Evolutionary conservation across 192 early-diverging fungal genomes (phyloP).

Genomic region (Coemansia aciculifera): DNA sequence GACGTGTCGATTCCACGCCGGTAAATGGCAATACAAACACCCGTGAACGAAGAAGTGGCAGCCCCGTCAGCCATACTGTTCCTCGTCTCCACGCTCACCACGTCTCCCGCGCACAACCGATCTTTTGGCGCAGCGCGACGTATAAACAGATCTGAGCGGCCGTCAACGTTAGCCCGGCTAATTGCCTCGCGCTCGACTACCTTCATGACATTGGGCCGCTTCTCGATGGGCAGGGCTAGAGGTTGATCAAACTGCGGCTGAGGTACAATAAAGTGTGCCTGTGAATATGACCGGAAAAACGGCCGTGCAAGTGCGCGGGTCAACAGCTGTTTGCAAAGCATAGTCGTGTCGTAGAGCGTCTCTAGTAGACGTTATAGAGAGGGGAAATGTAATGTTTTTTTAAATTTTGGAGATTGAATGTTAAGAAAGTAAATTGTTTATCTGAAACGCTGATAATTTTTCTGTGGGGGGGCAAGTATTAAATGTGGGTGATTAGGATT

Average conservation of each 20-base stretch:
- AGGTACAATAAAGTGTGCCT: constrained; percentile 40
- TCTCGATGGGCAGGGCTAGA: constrained; percentile 32
- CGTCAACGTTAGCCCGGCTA: constrained; percentile 58
- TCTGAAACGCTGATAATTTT: not conserved
- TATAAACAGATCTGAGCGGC: constrained; percentile 63
- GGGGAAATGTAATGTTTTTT: not conserved
- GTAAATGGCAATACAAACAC: constrained; percentile 72
- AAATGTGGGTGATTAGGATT: not conserved
- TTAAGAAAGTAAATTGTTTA: not conserved
- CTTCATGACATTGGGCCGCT: constrained; percentile 65
- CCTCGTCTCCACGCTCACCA: constrained; percentile 68
- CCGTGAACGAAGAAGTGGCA: constrained; percentile 64
- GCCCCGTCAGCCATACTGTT: constrained; percentile 58
- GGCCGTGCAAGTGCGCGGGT: not conserved
- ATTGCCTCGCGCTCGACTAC: constrained; percentile 64
- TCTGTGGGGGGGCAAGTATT: not conserved
- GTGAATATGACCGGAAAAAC: not conserved
- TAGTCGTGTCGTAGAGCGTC: not conserved
- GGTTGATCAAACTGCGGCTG: constrained; percentile 54
- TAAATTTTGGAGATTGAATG: not conserved
- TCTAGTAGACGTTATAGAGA: not conserved
- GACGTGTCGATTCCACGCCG: constrained; percentile 72
- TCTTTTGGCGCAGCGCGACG: constrained; percentile 60
- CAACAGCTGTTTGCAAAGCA: constrained; percentile 1
- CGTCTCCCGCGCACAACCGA: constrained; percentile 60